A percentile compares a stretch with the other conserved stretches of the same genome.
These are phyloP conservation scores for Saccharomycopsis fibuligera DNA, from an alignment of 805 yeast species.

Conservation along the genomic window DNA sequence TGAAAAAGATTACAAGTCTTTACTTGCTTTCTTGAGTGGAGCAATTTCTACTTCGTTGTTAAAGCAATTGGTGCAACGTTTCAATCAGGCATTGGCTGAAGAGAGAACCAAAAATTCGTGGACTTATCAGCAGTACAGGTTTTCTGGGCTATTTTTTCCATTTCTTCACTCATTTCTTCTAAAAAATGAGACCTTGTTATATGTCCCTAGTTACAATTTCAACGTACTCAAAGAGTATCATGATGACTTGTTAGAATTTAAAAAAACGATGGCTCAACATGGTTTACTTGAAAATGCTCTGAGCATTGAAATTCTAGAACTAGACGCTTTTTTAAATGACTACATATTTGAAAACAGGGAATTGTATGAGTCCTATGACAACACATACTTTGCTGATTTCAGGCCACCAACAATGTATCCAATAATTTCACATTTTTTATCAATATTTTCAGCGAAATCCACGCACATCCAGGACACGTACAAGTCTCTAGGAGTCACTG, in stretches of 20 bases:
- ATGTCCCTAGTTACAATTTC: constrained; percentile 1
- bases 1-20: not conserved
- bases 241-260: constrained; percentile 1
- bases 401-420: too few relatives aligned
- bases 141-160: not conserved
- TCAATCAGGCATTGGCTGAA: not conserved
- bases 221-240: not conserved
- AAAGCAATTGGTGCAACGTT: not conserved
- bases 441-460: constrained; percentile 4
- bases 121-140: not conserved
- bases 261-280: not conserved
- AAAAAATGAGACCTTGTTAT: not conserved
- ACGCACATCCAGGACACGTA: constrained; percentile 1
- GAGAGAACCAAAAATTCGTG: not conserved
- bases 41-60: constrained; percentile 2
- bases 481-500: constrained; percentile 3
- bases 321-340: too few relatives aligned
- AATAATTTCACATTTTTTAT: too few relatives aligned
- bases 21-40: constrained; percentile 7
- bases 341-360: too few relatives aligned
- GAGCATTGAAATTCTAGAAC: too few relatives aligned
- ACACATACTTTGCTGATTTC: too few relatives aligned
- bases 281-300: not conserved
- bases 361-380: too few relatives aligned
- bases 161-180: not conserved